Base-by-base conservation (phyloP, 2,329 filamentous ascomycete species). In the Aspergillus melleus region DNA sequence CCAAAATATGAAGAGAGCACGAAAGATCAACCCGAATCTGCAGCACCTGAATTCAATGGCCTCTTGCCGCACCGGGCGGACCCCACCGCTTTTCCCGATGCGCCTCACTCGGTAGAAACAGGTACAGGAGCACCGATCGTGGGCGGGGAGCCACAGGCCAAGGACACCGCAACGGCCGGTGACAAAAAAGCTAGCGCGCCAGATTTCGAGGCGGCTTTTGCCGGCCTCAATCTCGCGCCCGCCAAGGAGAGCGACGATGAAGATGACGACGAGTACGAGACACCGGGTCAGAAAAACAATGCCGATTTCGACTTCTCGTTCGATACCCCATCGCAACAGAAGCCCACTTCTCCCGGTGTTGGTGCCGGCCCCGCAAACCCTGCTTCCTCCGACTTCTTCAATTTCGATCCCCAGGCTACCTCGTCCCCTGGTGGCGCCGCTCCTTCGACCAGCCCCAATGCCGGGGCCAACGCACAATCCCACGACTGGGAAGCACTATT, bases 401-500 rank as follows among this genome's bases (percentile, higher is more conserved):
- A 63, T 53, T 77, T 77, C 60, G 70, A 78, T 58, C 68, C 70
- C 54, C 70, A 71, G 52, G 63, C 63, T 16, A 62, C 68, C 20
- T 59, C 71, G 1, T 59, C 72, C 32, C 62, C 88, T 68, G 83
- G 64, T 46, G 65, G 72, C 24, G 64, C 75, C n/a, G 57, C 74
- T 47, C 65, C 77, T 57, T 72, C 80, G 56, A 71, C 74, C 50
- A 72, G 78, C 60, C 71, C 75, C 51, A 72, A 74, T 51, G 65
- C 76, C 52, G 72, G 74, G 49, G 65, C 76, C 49, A 76, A 77
- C 61, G 72, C 75, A 24, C 72, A 76, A 1, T 75, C 79, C 36
- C 90, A 96, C 67, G 94, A 98, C 74, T 98, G 95, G 95, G 94
- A 98, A 70, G 90, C 92, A 44, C 91, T 98, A 57, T 98, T 98